phyloP scores from a whole-genome alignment of 1,139 yeast species.

The Geotrichum bryndzae region DNA sequence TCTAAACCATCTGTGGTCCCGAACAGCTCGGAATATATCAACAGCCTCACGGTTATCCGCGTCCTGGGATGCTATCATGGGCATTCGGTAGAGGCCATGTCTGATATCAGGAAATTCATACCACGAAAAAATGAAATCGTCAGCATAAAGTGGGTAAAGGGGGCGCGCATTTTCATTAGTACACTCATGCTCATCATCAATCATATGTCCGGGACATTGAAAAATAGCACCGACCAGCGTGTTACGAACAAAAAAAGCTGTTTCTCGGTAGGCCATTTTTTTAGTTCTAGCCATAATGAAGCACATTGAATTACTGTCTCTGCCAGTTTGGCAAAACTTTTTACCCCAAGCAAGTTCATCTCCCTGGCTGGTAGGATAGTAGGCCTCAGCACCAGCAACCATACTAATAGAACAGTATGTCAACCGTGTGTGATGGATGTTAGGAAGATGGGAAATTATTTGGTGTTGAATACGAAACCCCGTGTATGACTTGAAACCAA shows the following conservation, averaged over 20 bases:
- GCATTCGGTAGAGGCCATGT: conserved; percentile 15
- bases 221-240: conserved; percentile 61
- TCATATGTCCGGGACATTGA: conserved; percentile 42
- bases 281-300: conserved; percentile 55
- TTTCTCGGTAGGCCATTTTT: conserved; percentile 45
- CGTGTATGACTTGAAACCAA: conserved; percentile 21
- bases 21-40: conserved; percentile 6
- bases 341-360: conserved; percentile 25
- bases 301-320: conserved; percentile 31
- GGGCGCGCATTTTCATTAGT: conserved; percentile 23
- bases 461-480: conserved; percentile 30
- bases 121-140: conserved; percentile 21
- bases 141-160: conserved; percentile 24
- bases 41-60: conserved; percentile 15
- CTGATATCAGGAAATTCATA: conserved; percentile 19
- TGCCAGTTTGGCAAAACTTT: conserved; percentile 22
- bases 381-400: conserved; percentile 24
- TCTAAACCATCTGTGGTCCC: conserved; percentile 16
- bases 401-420: conserved; percentile 19
- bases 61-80: conserved; percentile 14
- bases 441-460: conserved; percentile 16
- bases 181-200: conserved; percentile 24
- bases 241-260: conserved; percentile 48
- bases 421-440: conserved; percentile 22
- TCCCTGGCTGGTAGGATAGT: conserved; percentile 22